A percentile compares a stretch with the other conserved stretches of the same genome.
phyloP scores from a whole-genome alignment of 345 rosid genomes.

The Eucalyptus marginata region DNA sequence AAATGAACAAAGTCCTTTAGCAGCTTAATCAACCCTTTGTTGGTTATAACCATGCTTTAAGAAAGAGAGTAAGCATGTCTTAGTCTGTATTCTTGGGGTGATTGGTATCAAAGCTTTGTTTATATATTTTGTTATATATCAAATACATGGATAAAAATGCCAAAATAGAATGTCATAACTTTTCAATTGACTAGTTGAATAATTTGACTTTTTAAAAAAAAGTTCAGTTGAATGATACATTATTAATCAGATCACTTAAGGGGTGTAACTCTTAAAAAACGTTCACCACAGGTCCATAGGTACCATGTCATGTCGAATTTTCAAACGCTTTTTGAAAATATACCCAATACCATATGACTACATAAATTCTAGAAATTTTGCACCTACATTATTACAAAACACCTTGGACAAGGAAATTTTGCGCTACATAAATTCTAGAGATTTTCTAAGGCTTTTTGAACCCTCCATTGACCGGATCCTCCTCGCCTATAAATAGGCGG shows the following conservation, averaged over 20 bases:
- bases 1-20: neutral
- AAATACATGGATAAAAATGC: neutral
- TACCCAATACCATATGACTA: neutral
- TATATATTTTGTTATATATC: neutral
- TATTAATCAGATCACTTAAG: neutral
- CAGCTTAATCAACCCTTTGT: neutral
- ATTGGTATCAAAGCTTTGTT: neutral
- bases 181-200: neutral
- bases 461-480: too few species aligned
- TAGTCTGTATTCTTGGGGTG: neutral
- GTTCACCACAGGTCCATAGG: rapidly evolving
- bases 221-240: neutral
- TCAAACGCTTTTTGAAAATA: neutral
- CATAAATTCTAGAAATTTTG: neutral
- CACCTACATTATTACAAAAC: neutral
- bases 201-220: neutral
- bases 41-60: neutral
- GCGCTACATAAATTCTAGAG: too few species aligned
- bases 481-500: too few species aligned
- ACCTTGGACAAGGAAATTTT: neutral
- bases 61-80: neutral
- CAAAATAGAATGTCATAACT: neutral
- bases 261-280: neutral
- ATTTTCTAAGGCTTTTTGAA: too few species aligned
- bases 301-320: neutral